phyloP scores from a whole-genome alignment of 2,329 filamentous ascomycete species.

The Pseudogymnoascus sp. region DNA sequence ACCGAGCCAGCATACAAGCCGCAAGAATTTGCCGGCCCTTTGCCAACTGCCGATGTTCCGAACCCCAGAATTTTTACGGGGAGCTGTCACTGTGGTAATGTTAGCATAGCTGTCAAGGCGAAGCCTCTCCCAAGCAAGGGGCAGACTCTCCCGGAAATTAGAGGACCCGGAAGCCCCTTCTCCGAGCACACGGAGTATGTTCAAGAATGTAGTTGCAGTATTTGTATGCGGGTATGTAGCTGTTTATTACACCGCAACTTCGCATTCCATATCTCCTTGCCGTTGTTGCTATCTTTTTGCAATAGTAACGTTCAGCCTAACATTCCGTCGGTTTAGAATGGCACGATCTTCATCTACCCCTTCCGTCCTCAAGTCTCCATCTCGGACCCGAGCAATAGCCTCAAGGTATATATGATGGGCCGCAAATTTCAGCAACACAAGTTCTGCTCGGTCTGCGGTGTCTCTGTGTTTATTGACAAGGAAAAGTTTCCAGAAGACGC shows the following conservation, averaged over 20 bases:
- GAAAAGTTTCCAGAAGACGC: background rate
- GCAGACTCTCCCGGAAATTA: conserved; percentile 9
- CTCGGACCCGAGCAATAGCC: background rate
- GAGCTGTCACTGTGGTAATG: conserved; percentile 23
- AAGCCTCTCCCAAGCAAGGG: conserved; percentile 14
- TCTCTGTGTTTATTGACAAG: background rate
- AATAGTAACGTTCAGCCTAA: background rate
- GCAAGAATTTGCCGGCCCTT: background rate
- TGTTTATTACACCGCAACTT: background rate
- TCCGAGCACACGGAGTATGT: background rate
- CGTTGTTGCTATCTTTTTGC: background rate
- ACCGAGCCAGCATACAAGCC: background rate
- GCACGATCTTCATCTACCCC: background rate
- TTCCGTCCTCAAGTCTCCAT: background rate
- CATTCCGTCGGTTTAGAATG: background rate
- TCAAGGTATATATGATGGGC: background rate
- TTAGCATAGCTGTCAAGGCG: conserved; percentile 17
- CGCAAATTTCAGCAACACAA: background rate
- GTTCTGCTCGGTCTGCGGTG: background rate
- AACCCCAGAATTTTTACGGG: conserved; percentile 17
- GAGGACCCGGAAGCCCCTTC: background rate
- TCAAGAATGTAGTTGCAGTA: conserved; percentile 7
- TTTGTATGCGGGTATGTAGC: background rate
- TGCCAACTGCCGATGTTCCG: background rate
- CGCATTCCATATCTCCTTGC: background rate